Evolutionary conservation across 1,139 yeast species (phyloP).

Genomic region (Zygosaccharomyces pseudobailii): DNA sequence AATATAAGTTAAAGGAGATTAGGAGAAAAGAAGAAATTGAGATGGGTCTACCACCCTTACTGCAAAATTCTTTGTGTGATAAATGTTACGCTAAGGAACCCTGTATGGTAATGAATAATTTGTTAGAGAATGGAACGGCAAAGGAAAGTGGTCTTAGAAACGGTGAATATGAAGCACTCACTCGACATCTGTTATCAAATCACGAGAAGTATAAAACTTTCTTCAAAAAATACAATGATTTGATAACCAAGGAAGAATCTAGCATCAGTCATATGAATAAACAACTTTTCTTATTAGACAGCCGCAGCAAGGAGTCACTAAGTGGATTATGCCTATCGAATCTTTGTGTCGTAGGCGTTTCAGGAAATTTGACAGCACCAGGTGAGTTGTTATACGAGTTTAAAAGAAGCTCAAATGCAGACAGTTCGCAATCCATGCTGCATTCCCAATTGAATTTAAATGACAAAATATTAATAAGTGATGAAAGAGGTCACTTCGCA

Average conservation of each 20-base stretch:
- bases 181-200: slow-evolving; percentile 46
- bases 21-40: slow-evolving; percentile 4
- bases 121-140: slow-evolving; percentile 53
- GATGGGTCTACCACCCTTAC: slow-evolving; percentile 53
- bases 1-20: slow-evolving; percentile 42
- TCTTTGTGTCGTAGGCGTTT: slow-evolving; percentile 38
- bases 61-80: slow-evolving; percentile 57
- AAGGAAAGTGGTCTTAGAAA: slow-evolving; percentile 43
- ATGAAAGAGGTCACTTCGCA: slow-evolving; percentile 74
- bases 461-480: slow-evolving; percentile 69
- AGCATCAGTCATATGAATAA: slow-evolving; percentile 48
- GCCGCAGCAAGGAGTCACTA: slow-evolving; percentile 50
- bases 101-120: slow-evolving; percentile 67
- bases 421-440: slow-evolving; percentile 30
- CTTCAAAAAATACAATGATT: slow-evolving; percentile 65
- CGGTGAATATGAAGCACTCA: slow-evolving; percentile 44
- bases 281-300: slow-evolving; percentile 59
- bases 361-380: slow-evolving; percentile 31
- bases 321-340: slow-evolving; percentile 56
- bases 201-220: slow-evolving; percentile 38
- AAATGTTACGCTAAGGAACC: slow-evolving; percentile 55
- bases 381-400: slow-evolving; percentile 47
- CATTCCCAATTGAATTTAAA: slow-evolving; percentile 44
- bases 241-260: slow-evolving; percentile 73
- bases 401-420: slow-evolving; percentile 31